Conservation (phyloP, 148 eudicot species). For the Rhododendron vialii region DNA sequence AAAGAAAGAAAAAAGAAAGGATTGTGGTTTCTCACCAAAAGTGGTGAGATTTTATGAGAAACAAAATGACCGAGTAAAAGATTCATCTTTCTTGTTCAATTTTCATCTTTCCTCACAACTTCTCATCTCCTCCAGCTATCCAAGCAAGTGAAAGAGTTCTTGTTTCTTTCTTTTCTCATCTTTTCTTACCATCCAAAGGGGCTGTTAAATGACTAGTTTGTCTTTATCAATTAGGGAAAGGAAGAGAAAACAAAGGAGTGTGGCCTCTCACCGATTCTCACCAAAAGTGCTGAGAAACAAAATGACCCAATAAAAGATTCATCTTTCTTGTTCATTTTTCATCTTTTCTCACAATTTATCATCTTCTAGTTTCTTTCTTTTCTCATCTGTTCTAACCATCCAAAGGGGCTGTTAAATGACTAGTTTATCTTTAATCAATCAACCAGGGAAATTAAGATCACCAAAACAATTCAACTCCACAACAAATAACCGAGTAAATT, state of each 20-base stretch:
- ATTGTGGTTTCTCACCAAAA: background rate
- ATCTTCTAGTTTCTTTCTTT: background rate
- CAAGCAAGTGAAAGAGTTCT: background rate
- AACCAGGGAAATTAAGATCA: background rate
- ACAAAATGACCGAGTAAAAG: background rate
- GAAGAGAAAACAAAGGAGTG: background rate
- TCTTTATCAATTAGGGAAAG: background rate
- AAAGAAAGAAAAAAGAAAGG: background rate
- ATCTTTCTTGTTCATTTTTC: background rate
- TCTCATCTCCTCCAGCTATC: background rate
- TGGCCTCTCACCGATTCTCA: background rate
- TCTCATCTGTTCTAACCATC: background rate
- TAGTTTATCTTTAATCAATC: background rate
- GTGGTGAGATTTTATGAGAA: background rate
- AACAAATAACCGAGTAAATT: background rate
- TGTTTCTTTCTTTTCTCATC: background rate
- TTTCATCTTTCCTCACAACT: background rate
- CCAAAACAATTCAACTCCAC: background rate
- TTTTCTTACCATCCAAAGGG: background rate
- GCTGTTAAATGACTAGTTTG: background rate
- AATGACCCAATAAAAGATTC: background rate
- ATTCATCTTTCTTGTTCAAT: background rate
- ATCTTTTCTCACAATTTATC: background rate
- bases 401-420: background rate
- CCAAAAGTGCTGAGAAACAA: background rate